phyloP scores from a whole-genome alignment of 345 rosid genomes.

The Chamaenerion angustifolium region DNA sequence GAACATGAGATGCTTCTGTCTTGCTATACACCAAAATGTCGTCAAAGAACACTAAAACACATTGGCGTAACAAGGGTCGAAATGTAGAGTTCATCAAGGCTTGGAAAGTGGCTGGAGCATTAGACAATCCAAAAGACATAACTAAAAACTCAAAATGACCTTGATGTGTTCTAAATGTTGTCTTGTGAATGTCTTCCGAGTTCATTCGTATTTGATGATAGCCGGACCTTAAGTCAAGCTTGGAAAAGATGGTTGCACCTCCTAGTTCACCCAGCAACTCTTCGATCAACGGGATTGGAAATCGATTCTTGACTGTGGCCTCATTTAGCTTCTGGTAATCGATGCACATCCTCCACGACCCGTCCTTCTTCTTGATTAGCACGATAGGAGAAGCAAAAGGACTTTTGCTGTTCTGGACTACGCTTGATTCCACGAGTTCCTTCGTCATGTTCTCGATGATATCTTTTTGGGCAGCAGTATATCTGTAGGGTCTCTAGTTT shows the following conservation, averaged over 20 bases:
- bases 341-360: neutral
- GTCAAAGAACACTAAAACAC: too few species aligned
- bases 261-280: neutral
- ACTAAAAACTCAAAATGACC: neutral
- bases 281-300: neutral
- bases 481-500: too few species aligned
- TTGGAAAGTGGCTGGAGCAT: neutral
- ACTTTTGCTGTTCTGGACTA: too few species aligned
- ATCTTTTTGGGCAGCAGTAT: too few species aligned
- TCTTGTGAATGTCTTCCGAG: neutral
- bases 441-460: too few species aligned
- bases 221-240: neutral
- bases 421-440: too few species aligned
- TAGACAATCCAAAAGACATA: neutral
- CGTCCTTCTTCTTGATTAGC: neutral
- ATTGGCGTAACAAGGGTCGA: too few species aligned
- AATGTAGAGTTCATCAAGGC: neutral
- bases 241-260: neutral
- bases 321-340: neutral
- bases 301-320: too few species aligned
- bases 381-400: too few species aligned
- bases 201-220: neutral
- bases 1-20: too few species aligned
- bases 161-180: neutral
- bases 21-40: too few species aligned